Conservation (phyloP, 148 eudicot species). For the Chenopodium suecicum region DNA sequence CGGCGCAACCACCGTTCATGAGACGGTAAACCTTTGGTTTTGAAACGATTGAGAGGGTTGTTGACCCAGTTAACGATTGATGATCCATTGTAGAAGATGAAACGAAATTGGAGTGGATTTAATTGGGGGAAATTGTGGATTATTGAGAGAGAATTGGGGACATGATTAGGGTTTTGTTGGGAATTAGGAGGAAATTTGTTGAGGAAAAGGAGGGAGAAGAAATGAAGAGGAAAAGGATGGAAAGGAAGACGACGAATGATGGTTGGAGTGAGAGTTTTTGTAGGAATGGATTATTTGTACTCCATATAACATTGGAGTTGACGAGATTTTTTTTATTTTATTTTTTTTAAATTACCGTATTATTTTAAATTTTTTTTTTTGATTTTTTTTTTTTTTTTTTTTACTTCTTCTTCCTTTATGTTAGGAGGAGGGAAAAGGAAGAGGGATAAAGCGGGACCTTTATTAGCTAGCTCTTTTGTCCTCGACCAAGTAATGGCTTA, state of each 20-base stretch:
- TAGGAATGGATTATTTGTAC: not conserved
- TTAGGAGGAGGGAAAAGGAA: no score
- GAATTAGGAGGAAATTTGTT: not conserved
- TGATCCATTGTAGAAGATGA: conserved; percentile 23
- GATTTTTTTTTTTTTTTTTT: no score
- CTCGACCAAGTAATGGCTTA: no score
- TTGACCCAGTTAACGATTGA: not conserved
- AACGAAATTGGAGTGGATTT: not conserved
- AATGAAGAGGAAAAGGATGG: not conserved
- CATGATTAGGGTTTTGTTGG: conserved; percentile 14
- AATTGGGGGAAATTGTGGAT: not conserved
- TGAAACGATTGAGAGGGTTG: not conserved
- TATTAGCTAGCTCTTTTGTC: no score
- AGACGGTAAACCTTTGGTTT: conserved; percentile 25
- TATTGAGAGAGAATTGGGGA: not conserved
- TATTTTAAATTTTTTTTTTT: no score
- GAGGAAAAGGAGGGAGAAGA: conserved; percentile 5
- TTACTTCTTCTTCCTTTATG: no score
- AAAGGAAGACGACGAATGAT: conserved; percentile 14
- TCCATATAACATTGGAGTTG: not conserved
- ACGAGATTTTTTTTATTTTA: not conserved
- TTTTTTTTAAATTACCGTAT: no score
- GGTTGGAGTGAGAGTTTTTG: conserved; percentile 14
- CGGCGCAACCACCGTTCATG: not conserved
- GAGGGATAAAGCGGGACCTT: no score